These are phyloP conservation scores for Goniomonas avonlea DNA, from an alignment of 78 protist species.

Conservation along the genomic window DNA sequence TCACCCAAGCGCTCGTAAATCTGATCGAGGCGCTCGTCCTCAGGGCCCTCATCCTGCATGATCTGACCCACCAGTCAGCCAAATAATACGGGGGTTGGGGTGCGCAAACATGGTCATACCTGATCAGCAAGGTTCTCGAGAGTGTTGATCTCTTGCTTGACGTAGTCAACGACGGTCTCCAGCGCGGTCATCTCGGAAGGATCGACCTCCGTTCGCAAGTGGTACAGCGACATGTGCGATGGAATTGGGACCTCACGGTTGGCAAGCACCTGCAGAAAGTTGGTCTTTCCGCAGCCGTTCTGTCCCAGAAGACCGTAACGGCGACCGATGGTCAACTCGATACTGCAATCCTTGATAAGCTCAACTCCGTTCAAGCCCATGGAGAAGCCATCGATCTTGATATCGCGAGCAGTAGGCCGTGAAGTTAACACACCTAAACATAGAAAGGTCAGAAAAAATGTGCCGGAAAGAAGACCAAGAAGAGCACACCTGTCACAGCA, in stretches of 20 bases:
- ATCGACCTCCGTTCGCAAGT: conserved; percentile 38
- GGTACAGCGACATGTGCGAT: conserved; percentile 18
- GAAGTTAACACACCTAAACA: background rate
- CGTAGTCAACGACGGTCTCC: conserved; percentile 39
- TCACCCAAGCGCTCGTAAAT: conserved; percentile 64
- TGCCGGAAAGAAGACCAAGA: background rate
- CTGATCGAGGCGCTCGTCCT: background rate
- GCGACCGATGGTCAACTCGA: conserved; percentile 1
- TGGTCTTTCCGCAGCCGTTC: conserved; percentile 30
- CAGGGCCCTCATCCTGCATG: background rate
- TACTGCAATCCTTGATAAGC: background rate
- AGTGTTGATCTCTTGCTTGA: too few relatives aligned
- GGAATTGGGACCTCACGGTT: conserved; percentile 29
- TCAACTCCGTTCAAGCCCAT: background rate
- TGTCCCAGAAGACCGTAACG: conserved; percentile 7
- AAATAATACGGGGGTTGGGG: too few relatives aligned
- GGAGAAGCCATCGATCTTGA: conserved; percentile 16
- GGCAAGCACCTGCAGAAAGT: conserved; percentile 9
- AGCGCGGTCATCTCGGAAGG: conserved; percentile 36
- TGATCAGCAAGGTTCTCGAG: background rate
- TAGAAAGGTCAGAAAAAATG: background rate
- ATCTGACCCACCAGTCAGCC: too few relatives aligned
- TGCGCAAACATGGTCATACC: too few relatives aligned
- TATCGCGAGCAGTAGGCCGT: conserved; percentile 4
- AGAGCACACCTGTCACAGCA: too few relatives aligned